These are phyloP conservation scores for Puccinia horiana DNA, from an alignment of 1,284 basidiomycete genomes.

Conservation along the genomic window DNA sequence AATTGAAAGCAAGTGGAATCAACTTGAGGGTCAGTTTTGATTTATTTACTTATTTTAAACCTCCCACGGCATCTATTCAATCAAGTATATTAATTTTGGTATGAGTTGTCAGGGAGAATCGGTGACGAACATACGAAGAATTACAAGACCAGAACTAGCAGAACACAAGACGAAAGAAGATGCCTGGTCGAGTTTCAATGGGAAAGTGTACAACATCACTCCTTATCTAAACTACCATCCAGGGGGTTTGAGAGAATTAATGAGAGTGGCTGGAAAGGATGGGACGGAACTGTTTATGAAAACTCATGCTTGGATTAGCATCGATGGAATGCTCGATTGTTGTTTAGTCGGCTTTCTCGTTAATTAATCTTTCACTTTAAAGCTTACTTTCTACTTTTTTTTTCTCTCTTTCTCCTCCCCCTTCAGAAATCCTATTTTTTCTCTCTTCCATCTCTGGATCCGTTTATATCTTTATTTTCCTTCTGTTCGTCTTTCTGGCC, in stretches of 20 bases:
- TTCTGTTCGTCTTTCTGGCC: too few relatives aligned
- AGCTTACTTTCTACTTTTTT: neutral
- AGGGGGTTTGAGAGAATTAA: slow-evolving; percentile 86
- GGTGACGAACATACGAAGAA: slow-evolving; percentile 65
- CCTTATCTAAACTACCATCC: slow-evolving; percentile 90
- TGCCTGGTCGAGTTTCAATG: slow-evolving; percentile 89
- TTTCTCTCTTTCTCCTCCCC: too few relatives aligned
- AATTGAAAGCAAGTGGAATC: slow-evolving; percentile 73
- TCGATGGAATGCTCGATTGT: slow-evolving; percentile 86
- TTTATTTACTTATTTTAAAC: slow-evolving; percentile 14
- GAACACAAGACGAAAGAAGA: slow-evolving; percentile 80
- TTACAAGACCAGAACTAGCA: slow-evolving; percentile 81
- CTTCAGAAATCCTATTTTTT: too few relatives aligned
- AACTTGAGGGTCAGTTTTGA: slow-evolving; percentile 70
- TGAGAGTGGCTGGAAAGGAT: slow-evolving; percentile 93
- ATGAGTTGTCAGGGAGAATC: slow-evolving; percentile 53
- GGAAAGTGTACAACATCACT: slow-evolving; percentile 96
- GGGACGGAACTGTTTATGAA: slow-evolving; percentile 84
- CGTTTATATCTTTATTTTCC: too few relatives aligned
- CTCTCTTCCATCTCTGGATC: too few relatives aligned
- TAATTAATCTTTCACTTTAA: neutral
- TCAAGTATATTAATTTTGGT: too few relatives aligned
- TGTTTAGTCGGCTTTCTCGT: slow-evolving; percentile 87
- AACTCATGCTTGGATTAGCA: slow-evolving; percentile 85
- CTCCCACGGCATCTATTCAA: too few relatives aligned